Base-by-base conservation (phyloP, 345 rosid genomes). In the Eutrema japonicum region DNA sequence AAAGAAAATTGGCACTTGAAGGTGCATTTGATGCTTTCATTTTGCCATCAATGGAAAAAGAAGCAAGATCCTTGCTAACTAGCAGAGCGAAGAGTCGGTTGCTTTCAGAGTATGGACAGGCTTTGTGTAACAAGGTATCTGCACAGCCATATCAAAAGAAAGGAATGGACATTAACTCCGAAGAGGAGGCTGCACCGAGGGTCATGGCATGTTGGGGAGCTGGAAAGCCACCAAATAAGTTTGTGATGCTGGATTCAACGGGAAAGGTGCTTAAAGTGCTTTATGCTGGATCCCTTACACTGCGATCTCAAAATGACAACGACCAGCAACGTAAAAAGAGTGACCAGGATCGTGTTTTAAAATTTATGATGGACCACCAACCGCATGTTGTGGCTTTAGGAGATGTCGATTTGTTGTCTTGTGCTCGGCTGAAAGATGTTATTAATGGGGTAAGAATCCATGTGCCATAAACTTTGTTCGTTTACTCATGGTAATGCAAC, bases 151-250 rank as follows among this genome's bases (percentile, higher is more conserved):
- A 83, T 76, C 93, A 85, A 67, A 83, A 89, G 74, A 22, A 91
- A 83, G 97, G 89, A 56, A 85, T 75, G 75, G 96, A 89, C 81
- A 73, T 82, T 58, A 78, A 79, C 66, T 82, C 91, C 26, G 97
- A 94, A 45, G 98, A 91, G 67, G 98, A 94, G 74, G 86, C 91
- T 76, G 90, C 95, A 51, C 97, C 97, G 4, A 86, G 98, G 77
- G 98, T 93, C 71, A 89, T 93, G 98, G 97, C 92, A 46, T 91
- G 96, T 79, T 94, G 98, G 98, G 97, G 95, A 53, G 96, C 98
- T 66, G 97, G 97, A 53, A 91, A 91, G 64, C 98, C 98, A 41
- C 92, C 95, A 48, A 91, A 90, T 48, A 87, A 95, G 66, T 94
- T 94, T 84, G 97, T 88, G 40, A 88, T 94, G 98, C 68, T 91